These are phyloP conservation scores for Drechslerella dactyloides DNA, from an alignment of 2,329 filamentous ascomycete species.

Conservation along the genomic window DNA sequence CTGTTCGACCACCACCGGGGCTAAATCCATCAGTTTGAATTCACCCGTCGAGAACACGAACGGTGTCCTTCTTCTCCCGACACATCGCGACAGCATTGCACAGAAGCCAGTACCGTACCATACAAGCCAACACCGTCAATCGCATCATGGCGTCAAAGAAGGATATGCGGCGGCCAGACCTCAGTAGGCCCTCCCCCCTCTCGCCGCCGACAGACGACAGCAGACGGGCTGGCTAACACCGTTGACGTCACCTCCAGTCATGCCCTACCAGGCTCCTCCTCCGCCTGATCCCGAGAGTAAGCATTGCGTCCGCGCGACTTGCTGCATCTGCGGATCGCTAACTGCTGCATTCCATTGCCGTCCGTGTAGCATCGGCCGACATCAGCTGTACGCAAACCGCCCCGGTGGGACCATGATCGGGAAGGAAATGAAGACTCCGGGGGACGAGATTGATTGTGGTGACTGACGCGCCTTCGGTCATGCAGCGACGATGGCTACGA, in stretches of 20 bases:
- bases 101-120: not conserved
- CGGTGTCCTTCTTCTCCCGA: not conserved
- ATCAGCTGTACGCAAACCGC: constrained; percentile 26
- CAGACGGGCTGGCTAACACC: constrained; percentile 9
- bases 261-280: constrained; percentile 42
- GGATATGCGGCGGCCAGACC: constrained; percentile 48
- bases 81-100: no score
- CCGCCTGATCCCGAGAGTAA: constrained; percentile 31
- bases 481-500: constrained; percentile 44
- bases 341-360: not conserved
- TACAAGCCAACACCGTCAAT: not conserved
- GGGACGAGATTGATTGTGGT: not conserved
- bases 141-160: constrained; percentile 42
- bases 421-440: not conserved
- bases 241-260: constrained; percentile 34
- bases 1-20: not conserved
- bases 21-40: not conserved
- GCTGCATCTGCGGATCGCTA: not conserved
- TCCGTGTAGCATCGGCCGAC: constrained; percentile 27
- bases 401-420: not conserved
- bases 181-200: constrained; percentile 21
- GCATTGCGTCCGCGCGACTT: not conserved
- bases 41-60: not conserved
- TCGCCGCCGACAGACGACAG: not conserved
- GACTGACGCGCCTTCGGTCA: constrained; percentile 9